Conservation (phyloP, 345 rosid genomes). For the Hibiscus trionum region DNA sequence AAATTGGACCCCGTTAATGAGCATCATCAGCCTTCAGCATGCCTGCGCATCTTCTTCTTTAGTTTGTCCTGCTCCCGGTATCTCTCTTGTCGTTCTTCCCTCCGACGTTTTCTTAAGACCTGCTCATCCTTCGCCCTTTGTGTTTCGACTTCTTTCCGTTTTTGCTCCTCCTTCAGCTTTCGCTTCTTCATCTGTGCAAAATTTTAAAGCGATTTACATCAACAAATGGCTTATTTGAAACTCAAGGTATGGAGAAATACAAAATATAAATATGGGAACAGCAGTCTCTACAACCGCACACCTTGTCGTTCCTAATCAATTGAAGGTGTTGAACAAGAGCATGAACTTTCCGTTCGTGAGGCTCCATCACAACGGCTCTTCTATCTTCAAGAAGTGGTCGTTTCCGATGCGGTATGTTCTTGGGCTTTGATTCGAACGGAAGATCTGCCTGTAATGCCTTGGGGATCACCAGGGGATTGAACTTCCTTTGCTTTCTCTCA, state of each 20-base stretch:
- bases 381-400: slow-evolving; percentile 43
- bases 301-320: slow-evolving; percentile 54
- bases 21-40: slow-evolving; percentile 19
- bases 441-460: slow-evolving; percentile 59
- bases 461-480: slow-evolving; percentile 68
- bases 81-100: slow-evolving; percentile 75
- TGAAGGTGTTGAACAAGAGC: slow-evolving; percentile 55
- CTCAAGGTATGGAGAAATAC: neutral
- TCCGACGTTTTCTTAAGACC: slow-evolving; percentile 53
- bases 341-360: slow-evolving; percentile 47
- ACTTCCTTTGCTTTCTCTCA: slow-evolving; percentile 66
- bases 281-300: slow-evolving; percentile 16
- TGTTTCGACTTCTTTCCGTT: slow-evolving; percentile 40
- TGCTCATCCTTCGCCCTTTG: slow-evolving; percentile 70
- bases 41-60: slow-evolving; percentile 44
- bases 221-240: neutral
- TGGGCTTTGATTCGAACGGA: slow-evolving; percentile 80
- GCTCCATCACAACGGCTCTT: slow-evolving; percentile 81
- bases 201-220: neutral
- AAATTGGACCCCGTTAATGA: neutral
- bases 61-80: slow-evolving; percentile 58
- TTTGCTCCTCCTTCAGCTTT: slow-evolving; percentile 50
- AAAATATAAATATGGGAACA: neutral
- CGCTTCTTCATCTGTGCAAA: slow-evolving; percentile 51
- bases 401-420: slow-evolving; percentile 44